Evolutionary conservation across 2,329 filamentous ascomycete genomes (phyloP), one percentile per base, ranked within the genome.

Genomic region (Exophiala dermatitidis): DNA sequence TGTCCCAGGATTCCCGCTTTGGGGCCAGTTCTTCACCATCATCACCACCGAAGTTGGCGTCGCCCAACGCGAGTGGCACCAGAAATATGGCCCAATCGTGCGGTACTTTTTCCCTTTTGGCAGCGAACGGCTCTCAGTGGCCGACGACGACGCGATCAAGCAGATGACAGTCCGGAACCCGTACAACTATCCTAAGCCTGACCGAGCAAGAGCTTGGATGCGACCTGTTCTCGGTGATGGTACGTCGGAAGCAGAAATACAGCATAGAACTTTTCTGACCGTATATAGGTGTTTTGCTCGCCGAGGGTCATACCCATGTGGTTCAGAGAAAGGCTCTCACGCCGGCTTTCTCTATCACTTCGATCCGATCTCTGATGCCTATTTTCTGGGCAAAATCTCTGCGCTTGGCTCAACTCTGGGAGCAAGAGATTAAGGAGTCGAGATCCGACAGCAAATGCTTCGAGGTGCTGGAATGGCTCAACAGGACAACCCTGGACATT

Each of bases 51-150:
- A 75, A 57, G 69, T 68, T 45, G 72, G 72, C 48, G 63, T 73
- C 4, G 29, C 50, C 8, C 66, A 70, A 10, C 68, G 72, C 41
- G 53, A 64, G 53, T 75, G 73, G 72, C 72, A 74, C 59, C 54
- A 67, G 36, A 66, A 69, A 12, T 53, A 53, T 53, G 50, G 50
- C 8, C 44, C 50, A 31, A 72, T 74, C 43, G 68, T 74, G 48
- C 67, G 73, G 50, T 75, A 74, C 56, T 74, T 72, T 66, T 74
- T 74, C 53, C 73, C 72, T 28, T 71, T 74, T 36, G 73, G 72
- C 46, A 65, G 68, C 28, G 72, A 74, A 61, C 67, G 72, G 37
- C 66, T 75, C 5, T 71, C 72, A 2, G 62, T 75, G 42, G 71
- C 72, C 53, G 71, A 73, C 44, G 71, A 75, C 50, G 69, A 71